phyloP scores from a whole-genome alignment of 495 filamentous ascomycete genomes.

The Xylaria telfairii region DNA sequence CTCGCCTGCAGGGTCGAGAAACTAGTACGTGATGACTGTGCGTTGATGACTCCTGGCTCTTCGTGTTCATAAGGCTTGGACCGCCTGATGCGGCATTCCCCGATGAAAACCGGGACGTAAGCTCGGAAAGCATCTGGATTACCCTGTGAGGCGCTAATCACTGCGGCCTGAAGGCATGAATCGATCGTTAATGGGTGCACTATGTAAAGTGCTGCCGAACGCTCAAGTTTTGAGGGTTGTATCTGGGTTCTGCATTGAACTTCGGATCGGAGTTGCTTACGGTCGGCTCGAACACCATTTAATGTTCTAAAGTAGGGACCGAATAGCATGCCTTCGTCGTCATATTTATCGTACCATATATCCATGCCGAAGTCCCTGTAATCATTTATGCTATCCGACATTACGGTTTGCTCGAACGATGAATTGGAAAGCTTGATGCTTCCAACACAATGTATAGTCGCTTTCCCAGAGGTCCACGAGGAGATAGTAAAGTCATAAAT shows the following conservation, averaged over 20 bases:
- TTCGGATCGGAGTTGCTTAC: neutral
- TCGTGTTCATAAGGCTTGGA: neutral
- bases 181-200: slow-evolving; percentile 43
- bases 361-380: slow-evolving; percentile 14
- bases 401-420: neutral
- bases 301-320: slow-evolving; percentile 26
- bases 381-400: slow-evolving; percentile 18
- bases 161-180: slow-evolving; percentile 36
- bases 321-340: slow-evolving; percentile 25
- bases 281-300: slow-evolving; percentile 17
- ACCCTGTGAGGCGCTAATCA: slow-evolving; percentile 28
- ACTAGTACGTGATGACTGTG: slow-evolving; percentile 22
- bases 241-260: slow-evolving; percentile 14
- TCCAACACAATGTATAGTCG: slow-evolving; percentile 32
- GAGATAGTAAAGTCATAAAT: slow-evolving; percentile 39
- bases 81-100: slow-evolving; percentile 18
- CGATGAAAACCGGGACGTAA: slow-evolving; percentile 29
- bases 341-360: slow-evolving; percentile 24
- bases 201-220: slow-evolving; percentile 26
- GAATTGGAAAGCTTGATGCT: slow-evolving; percentile 15
- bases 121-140: slow-evolving; percentile 2
- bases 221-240: neutral
- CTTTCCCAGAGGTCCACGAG: slow-evolving; percentile 28
- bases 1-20: slow-evolving; percentile 15
- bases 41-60: slow-evolving; percentile 13